These are phyloP conservation scores for Neurospora sp. DNA, from an alignment of 495 filamentous ascomycete genomes.

Conservation along the genomic window DNA sequence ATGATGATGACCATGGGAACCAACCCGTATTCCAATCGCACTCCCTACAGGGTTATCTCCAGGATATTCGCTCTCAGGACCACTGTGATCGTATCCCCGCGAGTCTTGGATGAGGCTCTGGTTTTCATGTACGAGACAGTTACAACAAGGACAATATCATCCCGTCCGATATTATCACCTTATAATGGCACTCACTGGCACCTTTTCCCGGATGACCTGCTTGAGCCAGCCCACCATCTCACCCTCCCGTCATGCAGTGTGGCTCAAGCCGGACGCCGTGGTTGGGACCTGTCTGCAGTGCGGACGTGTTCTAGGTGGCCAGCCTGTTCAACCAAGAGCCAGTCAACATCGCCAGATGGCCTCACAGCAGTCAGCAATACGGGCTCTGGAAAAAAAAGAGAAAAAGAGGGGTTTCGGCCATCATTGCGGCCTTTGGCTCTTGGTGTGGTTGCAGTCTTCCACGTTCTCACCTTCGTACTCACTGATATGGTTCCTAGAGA, in stretches of 20 bases:
- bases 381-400: background rate
- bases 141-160: background rate
- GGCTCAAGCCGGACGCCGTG: conserved; percentile 9
- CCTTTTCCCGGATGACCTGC: background rate
- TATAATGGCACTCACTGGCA: background rate
- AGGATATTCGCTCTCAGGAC: background rate
- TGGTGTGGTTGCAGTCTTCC: background rate
- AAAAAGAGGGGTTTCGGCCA: background rate
- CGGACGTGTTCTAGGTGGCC: background rate
- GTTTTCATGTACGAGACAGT: background rate
- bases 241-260: conserved; percentile 3
- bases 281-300: conserved; percentile 3
- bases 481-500: background rate
- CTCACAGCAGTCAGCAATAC: background rate
- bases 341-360: background rate
- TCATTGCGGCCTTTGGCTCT: background rate
- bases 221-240: conserved; percentile 4
- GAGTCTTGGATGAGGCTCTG: background rate
- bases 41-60: background rate
- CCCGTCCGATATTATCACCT: background rate
- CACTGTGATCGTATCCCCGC: background rate
- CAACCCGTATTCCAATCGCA: background rate
- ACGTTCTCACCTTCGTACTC: background rate
- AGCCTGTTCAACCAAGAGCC: background rate
- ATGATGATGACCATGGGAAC: background rate